Base-by-base conservation (phyloP, 129 eudicot genomes). In the Erigeron canadensis region DNA sequence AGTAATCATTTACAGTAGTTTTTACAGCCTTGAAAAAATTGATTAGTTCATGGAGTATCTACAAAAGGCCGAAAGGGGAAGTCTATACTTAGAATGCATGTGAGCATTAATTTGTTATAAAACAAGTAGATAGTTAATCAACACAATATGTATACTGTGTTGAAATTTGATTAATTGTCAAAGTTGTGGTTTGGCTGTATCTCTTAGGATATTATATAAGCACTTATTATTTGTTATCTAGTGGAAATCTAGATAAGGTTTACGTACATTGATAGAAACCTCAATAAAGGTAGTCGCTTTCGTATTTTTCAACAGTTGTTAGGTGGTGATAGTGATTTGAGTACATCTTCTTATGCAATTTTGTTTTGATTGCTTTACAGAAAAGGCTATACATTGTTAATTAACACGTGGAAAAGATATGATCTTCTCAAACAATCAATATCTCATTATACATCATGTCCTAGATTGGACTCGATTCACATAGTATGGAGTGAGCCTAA, bases 391-490 rank as follows among this genome's bases (percentile, higher is more conserved):
- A 81, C 96, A 44, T 63, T 90, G 57, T 66, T 90, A 86, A 87
- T 87, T 13, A 90, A 90, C 58, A 90, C 96, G n/a, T 90, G 96
- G 96, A 90, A 90, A 82, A 67, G 96, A 85, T 82, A 87, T 73
- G 95, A 87, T 85, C 95, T 90, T 79, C 75, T 90, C 64, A 87
- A 85, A 83, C 81, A 81, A 79, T 90, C 95, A 61, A 90, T 90
- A 55, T 83, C 97, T 75, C 97, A 90, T 81, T 90, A 90, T 78
- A 72, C 95, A 75, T 81, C 86, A 1, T 87, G 97, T 53, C 91
- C 86, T n/a, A 82, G 97, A 66, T 85, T 90, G 28, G 89, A 83
- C 75, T 87, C 97, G 34, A 78, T 87, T 65, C 97, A 83, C 71
- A 85, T 90, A 51, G 96, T 90, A 1, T 90, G 96, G 96, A 90